Percentiles rank a stretch among this genome's conserved stretches.
Conservation (phyloP, 257 asterid genomes). For the Nicotiana paniculata region DNA sequence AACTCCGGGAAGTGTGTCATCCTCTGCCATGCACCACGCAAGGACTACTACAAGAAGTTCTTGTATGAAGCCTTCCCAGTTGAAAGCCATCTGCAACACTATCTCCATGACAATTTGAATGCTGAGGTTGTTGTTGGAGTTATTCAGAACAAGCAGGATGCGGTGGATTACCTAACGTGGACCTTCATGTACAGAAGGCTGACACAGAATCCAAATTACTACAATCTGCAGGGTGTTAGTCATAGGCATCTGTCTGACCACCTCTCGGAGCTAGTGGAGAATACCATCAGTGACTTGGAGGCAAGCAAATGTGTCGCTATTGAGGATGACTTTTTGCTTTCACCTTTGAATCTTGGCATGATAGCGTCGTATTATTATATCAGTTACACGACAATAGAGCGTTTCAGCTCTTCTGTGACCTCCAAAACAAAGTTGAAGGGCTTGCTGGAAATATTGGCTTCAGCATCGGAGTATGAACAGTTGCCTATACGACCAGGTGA, state of each 20-base stretch:
- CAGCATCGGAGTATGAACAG: constrained; percentile 36
- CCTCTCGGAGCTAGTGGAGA: constrained; percentile 37
- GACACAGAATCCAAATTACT: constrained; percentile 41
- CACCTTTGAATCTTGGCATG: constrained; percentile 38
- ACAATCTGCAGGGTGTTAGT: constrained; percentile 39
- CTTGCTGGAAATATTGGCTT: constrained; percentile 30
- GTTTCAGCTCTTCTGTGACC: constrained; percentile 35
- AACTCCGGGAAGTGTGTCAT: constrained; percentile 39
- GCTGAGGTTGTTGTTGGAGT: constrained; percentile 40
- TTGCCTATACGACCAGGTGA: constrained; percentile 38
- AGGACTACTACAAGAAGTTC: constrained; percentile 43
- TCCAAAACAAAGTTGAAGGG: constrained; percentile 38
- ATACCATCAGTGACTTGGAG: constrained; percentile 31
- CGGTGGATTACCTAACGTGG: constrained; percentile 40
- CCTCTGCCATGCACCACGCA: constrained; percentile 42
- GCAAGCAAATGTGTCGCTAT: constrained; percentile 30
- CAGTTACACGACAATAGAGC: constrained; percentile 41
- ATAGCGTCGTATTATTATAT: constrained; percentile 38
- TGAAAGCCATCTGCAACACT: constrained; percentile 40
- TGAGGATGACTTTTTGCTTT: constrained; percentile 30
- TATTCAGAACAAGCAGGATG: constrained; percentile 42
- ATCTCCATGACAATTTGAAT: constrained; percentile 35
- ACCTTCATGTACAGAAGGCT: constrained; percentile 41
- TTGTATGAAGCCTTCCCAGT: constrained; percentile 40
- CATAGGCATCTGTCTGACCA: constrained; percentile 37